Conservation (phyloP, 768 basidiomycete genomes). For the Kwoniella shandongensis region DNA sequence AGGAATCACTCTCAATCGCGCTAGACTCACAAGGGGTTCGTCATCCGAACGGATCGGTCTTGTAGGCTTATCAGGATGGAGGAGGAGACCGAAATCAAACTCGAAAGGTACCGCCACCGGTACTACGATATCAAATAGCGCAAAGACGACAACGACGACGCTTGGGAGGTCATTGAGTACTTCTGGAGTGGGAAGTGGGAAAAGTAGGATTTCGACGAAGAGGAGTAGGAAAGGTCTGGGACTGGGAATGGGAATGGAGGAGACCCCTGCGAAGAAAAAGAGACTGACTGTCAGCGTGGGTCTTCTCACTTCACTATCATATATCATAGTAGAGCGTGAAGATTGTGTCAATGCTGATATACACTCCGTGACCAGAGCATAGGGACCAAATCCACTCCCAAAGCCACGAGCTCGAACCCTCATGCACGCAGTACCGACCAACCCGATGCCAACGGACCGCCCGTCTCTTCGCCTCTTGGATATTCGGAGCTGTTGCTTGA, state of each 20-base stretch:
- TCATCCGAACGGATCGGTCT: conserved; percentile 3
- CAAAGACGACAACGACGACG: not conserved
- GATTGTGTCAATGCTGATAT: conserved; percentile 4
- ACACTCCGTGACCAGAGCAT: conserved; percentile 10
- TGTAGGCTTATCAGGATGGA: conserved; percentile 16
- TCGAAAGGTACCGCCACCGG: not conserved
- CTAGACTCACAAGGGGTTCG: not conserved
- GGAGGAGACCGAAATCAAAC: conserved; percentile 7
- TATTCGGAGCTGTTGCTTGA: not conserved
- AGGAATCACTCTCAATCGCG: conserved; percentile 3
- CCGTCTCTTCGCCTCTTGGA: not conserved
- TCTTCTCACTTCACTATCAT: not conserved
- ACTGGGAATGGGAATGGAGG: conserved; percentile 37
- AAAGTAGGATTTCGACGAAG: not conserved
- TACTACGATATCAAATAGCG: not conserved
- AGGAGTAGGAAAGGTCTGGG: conserved; percentile 8
- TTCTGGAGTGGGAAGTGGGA: not conserved
- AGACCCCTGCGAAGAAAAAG: conserved; percentile 32
- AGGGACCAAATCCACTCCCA: conserved; percentile 17
- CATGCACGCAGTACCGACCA: no score
- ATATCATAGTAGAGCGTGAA: not conserved
- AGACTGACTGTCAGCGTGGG: not conserved
- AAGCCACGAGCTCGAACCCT: not conserved
- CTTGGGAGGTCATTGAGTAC: not conserved
- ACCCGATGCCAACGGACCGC: not conserved